Base-by-base conservation (phyloP, 169 alveolate genomes). In the Cyclospora cayetanensis region DNA sequence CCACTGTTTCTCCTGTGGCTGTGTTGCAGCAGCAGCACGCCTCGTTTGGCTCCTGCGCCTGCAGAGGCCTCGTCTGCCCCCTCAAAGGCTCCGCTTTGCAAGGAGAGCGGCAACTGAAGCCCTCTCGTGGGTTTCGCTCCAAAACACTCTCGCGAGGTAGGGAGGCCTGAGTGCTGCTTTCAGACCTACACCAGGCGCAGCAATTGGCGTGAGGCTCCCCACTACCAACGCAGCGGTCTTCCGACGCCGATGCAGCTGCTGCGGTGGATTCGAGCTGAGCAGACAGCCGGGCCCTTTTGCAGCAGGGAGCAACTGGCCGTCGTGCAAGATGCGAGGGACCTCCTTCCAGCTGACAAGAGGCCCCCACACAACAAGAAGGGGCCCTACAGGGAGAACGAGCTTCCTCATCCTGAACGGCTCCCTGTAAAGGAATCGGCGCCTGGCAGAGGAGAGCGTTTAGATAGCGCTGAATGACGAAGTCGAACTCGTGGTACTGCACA, bases 401-500 rank as follows among this genome's bases (percentile, higher is more conserved):
- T 50, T 46, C 89, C 12, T 50, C 39, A 27, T 79, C 29, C 50
- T 34, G 72, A 27, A 22, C 11, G 50, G 83, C 60, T 55, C 83
- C 83, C 55, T 72, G 83, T 55, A 72, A 0, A 27, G 83, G 83
- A 31, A 72, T 72, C 29, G 50, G 83, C 18, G 83, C 34, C 25
- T 72, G 83, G 35, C 83, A 41, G 15, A 72, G 74, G 41, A 80
- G 76, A 9, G 76, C 90, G 53, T 80, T 55, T 29, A 80, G 43
- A 53, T 80, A 80, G 27, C 90, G 43, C 90, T 80, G 90, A n/a
- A 80, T 55, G 4, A 80, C 90, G 37, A 80, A 80, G 55, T 80
- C 90, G 20, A 80, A 80, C 46, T 80, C 90, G 76, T 80, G 90
- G 76, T 80, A 80, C 90, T 80, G 90, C 42, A 46, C 50, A 9